Percentiles rank a stretch among this genome's conserved stretches.
These are phyloP conservation scores for Ustilago vetiveriae DNA, from an alignment of 1,284 basidiomycete genomes.

Conservation along the genomic window DNA sequence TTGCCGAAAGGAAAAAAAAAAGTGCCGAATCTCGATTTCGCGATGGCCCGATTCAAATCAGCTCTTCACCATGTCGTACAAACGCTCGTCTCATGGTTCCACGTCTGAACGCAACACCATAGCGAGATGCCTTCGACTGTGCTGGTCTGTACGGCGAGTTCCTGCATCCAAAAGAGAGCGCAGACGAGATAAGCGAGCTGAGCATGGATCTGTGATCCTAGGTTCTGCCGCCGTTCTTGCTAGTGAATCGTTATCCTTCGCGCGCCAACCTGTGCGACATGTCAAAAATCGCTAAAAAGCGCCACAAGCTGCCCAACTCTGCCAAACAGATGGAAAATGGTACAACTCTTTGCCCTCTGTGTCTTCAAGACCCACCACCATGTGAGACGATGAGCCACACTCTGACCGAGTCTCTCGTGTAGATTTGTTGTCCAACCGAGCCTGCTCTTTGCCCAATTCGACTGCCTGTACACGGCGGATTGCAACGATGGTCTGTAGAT, in stretches of 20 bases:
- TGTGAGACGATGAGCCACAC: no score
- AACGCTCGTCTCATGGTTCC: no score
- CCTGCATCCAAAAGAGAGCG: background rate
- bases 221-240: no score
- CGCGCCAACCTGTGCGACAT: constrained; percentile 17
- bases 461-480: background rate
- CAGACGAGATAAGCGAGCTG: background rate
- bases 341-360: constrained; percentile 1
- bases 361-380: no score
- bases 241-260: background rate
- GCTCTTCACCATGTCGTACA: no score
- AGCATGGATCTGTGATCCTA: no score
- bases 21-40: constrained; percentile 6
- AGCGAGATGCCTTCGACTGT: no score
- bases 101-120: no score
- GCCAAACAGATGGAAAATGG: constrained; percentile 15
- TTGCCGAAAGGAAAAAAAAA: constrained; percentile 22
- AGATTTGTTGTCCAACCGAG: no score
- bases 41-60: no score
- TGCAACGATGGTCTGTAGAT: background rate
- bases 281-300: constrained; percentile 14
- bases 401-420: no score
- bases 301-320: constrained; percentile 28
- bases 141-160: background rate
- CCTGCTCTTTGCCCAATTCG: no score